These are phyloP conservation scores for Coffea canephora DNA, from an alignment of 257 asterid species.

Conservation along the genomic window DNA sequence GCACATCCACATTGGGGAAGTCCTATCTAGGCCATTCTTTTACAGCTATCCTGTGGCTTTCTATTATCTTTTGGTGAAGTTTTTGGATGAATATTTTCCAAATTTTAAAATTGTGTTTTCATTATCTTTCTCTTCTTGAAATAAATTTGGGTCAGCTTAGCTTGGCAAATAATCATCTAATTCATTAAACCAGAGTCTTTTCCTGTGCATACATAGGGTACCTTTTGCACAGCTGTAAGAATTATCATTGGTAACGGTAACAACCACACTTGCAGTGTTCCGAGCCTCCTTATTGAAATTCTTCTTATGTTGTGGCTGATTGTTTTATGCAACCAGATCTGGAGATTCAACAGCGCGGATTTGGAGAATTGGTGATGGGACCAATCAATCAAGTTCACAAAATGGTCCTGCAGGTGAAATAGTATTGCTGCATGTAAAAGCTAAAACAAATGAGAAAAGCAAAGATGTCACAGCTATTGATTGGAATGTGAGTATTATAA, in stretches of 20 bases:
- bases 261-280: not conserved
- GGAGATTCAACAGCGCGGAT: slow-evolving; percentile 42
- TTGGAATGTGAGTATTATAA: slow-evolving; percentile 35
- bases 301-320: not conserved
- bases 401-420: slow-evolving; percentile 12
- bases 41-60: not conserved
- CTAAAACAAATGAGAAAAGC: slow-evolving; percentile 29
- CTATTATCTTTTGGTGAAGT: not conserved
- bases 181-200: not conserved
- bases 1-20: not conserved
- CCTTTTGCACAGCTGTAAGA: not conserved
- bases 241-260: not conserved
- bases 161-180: not conserved
- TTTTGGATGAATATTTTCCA: not conserved
- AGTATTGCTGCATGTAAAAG: slow-evolving; percentile 27
- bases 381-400: slow-evolving; percentile 13
- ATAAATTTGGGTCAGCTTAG: not conserved
- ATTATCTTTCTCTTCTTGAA: not conserved
- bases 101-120: not conserved
- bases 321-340: slow-evolving; percentile 22
- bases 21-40: not conserved
- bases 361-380: slow-evolving; percentile 27
- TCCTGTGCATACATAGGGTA: not conserved
- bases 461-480: slow-evolving; percentile 34
- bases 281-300: not conserved